Percentiles rank a stretch among this genome's conserved stretches.
These are phyloP conservation scores for Castanospermum australe DNA, from an alignment of 306 rosid genomes.

Conservation along the genomic window DNA sequence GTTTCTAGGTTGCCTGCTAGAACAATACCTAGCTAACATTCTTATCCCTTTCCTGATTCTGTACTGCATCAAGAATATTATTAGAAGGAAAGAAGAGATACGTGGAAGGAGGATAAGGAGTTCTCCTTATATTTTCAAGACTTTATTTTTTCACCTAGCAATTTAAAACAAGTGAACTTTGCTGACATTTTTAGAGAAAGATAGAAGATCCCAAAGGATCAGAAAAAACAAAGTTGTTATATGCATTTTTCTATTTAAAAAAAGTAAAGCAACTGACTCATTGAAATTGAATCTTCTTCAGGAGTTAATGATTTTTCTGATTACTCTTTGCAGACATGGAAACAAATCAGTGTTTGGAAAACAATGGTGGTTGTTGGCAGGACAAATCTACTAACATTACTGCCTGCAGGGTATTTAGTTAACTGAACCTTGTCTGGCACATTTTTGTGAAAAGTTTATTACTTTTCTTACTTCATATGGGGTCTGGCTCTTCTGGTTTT, in stretches of 20 bases:
- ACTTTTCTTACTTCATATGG: neutral
- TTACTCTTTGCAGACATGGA: constrained; percentile 59
- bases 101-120: no score
- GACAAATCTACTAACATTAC: constrained; percentile 74
- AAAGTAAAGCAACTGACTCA: neutral
- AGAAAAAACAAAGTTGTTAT: neutral
- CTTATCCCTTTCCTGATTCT: no score
- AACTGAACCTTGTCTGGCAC: neutral
- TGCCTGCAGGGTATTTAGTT: constrained; percentile 82
- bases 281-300: neutral
- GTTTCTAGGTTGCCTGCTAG: no score
- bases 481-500: constrained; percentile 9
- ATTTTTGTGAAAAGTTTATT: constrained; percentile 6
- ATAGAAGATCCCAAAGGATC: neutral
- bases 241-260: no score
- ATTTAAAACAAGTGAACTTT: neutral
- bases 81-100: no score
- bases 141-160: neutral
- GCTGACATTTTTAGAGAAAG: neutral
- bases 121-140: no score
- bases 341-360: constrained; percentile 84
- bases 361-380: constrained; percentile 96
- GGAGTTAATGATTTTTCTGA: constrained; percentile 13
- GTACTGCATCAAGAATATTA: no score
- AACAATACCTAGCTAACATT: no score